phyloP scores from a whole-genome alignment of 108 stramenopile species.

The Craspedostauros australis region DNA sequence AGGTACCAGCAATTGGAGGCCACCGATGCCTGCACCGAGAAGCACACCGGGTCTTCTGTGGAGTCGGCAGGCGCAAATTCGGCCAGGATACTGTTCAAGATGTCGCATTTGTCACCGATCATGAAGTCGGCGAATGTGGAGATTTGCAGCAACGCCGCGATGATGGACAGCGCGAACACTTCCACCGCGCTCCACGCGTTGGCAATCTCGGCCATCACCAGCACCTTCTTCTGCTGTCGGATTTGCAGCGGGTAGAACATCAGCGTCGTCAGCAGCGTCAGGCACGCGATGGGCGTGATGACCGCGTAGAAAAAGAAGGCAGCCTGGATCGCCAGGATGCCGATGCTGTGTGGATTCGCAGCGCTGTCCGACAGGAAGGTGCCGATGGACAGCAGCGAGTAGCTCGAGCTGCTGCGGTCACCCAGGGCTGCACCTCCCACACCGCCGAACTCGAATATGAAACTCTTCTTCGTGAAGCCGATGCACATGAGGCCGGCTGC shows the following conservation, averaged over 20 bases:
- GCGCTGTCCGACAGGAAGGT: slow-evolving; percentile 54
- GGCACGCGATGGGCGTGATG: slow-evolving; percentile 71
- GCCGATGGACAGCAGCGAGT: slow-evolving; percentile 76
- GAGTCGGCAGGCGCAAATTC: too few relatives aligned
- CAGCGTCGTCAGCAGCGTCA: slow-evolving; percentile 46
- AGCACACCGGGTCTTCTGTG: slow-evolving; percentile 66
- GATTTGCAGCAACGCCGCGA: slow-evolving; percentile 75
- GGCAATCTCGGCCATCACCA: slow-evolving; percentile 69
- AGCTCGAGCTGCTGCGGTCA: slow-evolving; percentile 34
- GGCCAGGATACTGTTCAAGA: slow-evolving; percentile 52
- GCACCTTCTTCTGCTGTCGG: slow-evolving; percentile 33
- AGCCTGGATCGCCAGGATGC: slow-evolving; percentile 57
- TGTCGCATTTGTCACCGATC: slow-evolving; percentile 73
- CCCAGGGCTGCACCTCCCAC: slow-evolving; percentile 73
- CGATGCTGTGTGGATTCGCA: slow-evolving; percentile 42
- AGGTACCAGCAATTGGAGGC: slow-evolving; percentile 46
- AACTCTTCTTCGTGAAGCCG: slow-evolving; percentile 53
- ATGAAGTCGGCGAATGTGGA: slow-evolving; percentile 80
- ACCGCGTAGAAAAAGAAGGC: slow-evolving; percentile 84
- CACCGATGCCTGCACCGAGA: slow-evolving; percentile 65
- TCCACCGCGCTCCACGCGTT: slow-evolving; percentile 90
- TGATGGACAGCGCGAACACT: slow-evolving; percentile 76
- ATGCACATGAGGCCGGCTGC: slow-evolving; percentile 22
- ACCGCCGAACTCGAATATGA: slow-evolving; percentile 82
- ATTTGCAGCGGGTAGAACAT: slow-evolving; percentile 64